Conservation (phyloP, 139 green algal species). For the Desmodesmus armatus region DNA sequence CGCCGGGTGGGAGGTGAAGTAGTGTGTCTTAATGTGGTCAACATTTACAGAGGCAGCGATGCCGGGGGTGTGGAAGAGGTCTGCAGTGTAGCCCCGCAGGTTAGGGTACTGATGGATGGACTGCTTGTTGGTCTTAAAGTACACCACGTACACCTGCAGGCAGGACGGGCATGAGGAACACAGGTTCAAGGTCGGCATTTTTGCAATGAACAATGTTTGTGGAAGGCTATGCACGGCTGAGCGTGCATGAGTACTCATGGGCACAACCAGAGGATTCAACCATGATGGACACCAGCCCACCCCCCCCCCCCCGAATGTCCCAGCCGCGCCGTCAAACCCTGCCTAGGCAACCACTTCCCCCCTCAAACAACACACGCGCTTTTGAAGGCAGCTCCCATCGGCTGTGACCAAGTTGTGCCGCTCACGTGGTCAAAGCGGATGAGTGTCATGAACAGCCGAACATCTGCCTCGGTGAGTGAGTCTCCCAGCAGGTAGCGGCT, state of each 20-base stretch:
- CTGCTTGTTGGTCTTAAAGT: slow-evolving; percentile 94
- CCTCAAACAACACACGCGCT: neutral
- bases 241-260: neutral
- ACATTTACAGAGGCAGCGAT: slow-evolving; percentile 82
- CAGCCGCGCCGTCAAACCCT: neutral
- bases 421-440: slow-evolving; percentile 77
- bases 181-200: neutral
- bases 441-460: slow-evolving; percentile 91
- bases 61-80: slow-evolving; percentile 86
- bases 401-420: neutral
- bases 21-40: slow-evolving; percentile 95
- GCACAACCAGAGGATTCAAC: neutral
- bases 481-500: slow-evolving; percentile 89
- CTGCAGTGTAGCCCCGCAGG: slow-evolving; percentile 25
- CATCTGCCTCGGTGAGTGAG: slow-evolving; percentile 94
- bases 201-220: neutral
- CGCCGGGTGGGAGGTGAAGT: slow-evolving; percentile 83
- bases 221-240: neutral
- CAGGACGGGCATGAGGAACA: slow-evolving; percentile 8
- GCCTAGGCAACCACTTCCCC: neutral
- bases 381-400: neutral
- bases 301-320: neutral
- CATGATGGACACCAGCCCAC: neutral
- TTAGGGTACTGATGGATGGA: slow-evolving; percentile 17
- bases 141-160: slow-evolving; percentile 85